Base-by-base conservation (phyloP, 2,329 filamentous ascomycete genomes). In the Plenodomus lindquistii region DNA sequence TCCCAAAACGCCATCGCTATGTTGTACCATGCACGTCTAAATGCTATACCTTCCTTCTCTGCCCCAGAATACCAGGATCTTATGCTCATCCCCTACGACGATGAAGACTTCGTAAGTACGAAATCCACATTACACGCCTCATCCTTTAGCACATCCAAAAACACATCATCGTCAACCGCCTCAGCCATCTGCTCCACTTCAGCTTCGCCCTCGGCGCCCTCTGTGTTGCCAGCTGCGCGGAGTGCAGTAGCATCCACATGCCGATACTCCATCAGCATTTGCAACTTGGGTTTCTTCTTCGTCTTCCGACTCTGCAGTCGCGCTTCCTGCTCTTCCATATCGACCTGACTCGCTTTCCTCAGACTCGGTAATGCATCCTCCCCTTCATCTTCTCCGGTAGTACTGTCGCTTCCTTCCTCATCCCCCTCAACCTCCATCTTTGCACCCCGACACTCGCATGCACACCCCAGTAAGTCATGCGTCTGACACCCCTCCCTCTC, bases 391-490 rank as follows among this genome's bases (percentile, higher is more conserved):
- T 65, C 66, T 1, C 60, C 63, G 1, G 57, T 48, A 13, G 39
- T 40, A 6, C 57, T 31, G 10, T 17, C 18, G 15, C 35, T 37
- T 9, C 8, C 59, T 1, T 63, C 67, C 3, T 48, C 41, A 2
- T 40, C n/a, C 2, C 51, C 57, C 4, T 57, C 34, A 16, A 50
- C 50, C 22, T 44, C 37, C 22, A 62, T 57, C 2, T 51, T 50
- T 21, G 52, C 57, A 9, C 84, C 85, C 8, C 67, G 74, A 0
- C 85, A 85, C 5, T 77, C 78, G 62, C 87, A 89, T 1, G 70
- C 67, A 67, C 87, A 89, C 0, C 79, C 81, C 0, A 89, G 70
- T 1, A 89, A 71, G 42, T 87, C 83, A 64, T 89, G 87, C 2
- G 86, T 89, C 62, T 87, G 84, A 47, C 86, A 88, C 6, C 72